Evolutionary conservation across 345 rosid genomes (phyloP), one percentile per base, ranked within the genome.

Genomic region (Gossypium raimondii): DNA sequence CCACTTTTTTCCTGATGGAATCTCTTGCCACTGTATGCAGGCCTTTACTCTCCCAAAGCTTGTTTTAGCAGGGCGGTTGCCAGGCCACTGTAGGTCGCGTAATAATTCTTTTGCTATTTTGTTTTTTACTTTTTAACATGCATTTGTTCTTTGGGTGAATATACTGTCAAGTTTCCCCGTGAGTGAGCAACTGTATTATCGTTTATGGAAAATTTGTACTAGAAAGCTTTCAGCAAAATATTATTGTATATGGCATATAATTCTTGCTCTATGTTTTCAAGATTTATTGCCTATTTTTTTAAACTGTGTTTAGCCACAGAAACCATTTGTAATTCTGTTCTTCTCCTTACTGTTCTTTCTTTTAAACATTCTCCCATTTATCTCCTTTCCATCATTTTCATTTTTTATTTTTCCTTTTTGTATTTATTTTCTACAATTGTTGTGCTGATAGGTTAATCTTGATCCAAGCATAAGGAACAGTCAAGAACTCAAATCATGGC

Each of bases 41-140:
- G 97, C 92, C 68, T 94, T 94, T 83, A 89, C 94, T 41, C 93
- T 91, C 68, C 99, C 99, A 71, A 93, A 91, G 90, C 97, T 95
- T 89, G 94, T 91, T 76, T 86, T 95, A 83, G 95, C 96, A 43
- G 99, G 99, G 84, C 98, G 94, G 73, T 85, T 93, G 85, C 99
- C 97, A 75, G 89, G 99, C 99, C 78, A 93, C 93, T 63, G 99
- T 95, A 91, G n/a, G 98, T 88, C 75, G 62, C 61, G 68, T 53
- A 67, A 38, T 47, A 45, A 45, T 73, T 64, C n/a, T 34, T 66
- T 74, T 76, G 44, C 73, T 73, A 70, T 62, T 48, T 56, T 66
- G 22, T 22, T 58, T 34, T 29, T 34, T 79, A 29, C 56, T 75
- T 78, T 47, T 70, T 73, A 48, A 51, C 60, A 57, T 60, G 48